Percentiles rank a stretch among this genome's conserved stretches.
Conservation (phyloP, 257 asterid species). For the Echites panduratus region DNA sequence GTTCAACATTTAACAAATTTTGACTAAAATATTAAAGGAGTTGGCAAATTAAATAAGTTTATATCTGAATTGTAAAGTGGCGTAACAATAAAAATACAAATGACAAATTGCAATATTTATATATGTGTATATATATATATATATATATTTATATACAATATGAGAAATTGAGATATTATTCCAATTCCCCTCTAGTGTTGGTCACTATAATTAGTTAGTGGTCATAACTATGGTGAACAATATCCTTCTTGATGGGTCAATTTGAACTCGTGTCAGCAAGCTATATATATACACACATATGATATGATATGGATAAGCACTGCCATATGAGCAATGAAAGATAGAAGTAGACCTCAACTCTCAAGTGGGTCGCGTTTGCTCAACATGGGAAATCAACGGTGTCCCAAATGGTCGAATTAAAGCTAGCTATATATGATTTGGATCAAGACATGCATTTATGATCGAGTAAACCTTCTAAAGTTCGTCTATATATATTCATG, state of each 20-base stretch:
- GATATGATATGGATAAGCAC: neutral
- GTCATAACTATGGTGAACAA: neutral
- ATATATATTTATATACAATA: neutral
- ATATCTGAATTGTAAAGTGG: neutral
- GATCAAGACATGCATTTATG: neutral
- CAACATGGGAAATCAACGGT: neutral
- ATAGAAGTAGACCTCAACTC: neutral
- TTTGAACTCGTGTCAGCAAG: neutral
- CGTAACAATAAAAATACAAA: neutral
- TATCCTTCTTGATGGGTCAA: neutral
- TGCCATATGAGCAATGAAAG: neutral
- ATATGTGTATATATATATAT: too few species aligned
- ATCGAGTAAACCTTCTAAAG: too few species aligned
- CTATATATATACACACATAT: neutral
- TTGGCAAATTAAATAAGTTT: neutral
- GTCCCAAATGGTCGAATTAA: neutral
- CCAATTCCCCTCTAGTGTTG: neutral
- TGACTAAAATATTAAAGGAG: neutral
- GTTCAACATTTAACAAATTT: neutral
- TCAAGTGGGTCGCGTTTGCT: neutral
- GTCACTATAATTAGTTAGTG: neutral
- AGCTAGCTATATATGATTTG: neutral
- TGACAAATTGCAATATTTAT: too few species aligned
- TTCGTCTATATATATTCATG: too few species aligned
- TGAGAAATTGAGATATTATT: neutral